Conservation (phyloP, 805 yeast species). For the Candida awuae region DNA sequence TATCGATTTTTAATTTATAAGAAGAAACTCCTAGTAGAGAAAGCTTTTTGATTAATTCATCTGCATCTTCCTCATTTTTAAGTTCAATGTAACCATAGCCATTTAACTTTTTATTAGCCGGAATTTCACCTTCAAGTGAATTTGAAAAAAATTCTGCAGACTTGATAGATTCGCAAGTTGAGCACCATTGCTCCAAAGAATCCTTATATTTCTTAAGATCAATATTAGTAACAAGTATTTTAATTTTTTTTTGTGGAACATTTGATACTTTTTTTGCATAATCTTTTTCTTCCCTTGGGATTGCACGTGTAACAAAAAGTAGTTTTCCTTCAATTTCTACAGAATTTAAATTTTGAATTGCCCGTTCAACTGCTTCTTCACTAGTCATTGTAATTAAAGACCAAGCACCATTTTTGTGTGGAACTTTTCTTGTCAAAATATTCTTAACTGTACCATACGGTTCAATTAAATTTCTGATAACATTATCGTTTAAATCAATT, state of each 20-base stretch:
- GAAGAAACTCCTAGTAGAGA: conserved; percentile 20
- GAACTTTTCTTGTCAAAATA: conserved; percentile 23
- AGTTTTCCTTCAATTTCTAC: conserved; percentile 25
- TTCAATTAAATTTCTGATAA: conserved; percentile 21
- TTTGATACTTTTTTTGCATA: conserved; percentile 17
- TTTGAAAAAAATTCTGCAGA: conserved; percentile 24
- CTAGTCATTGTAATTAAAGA: conserved; percentile 26
- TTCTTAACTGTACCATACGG: conserved; percentile 27
- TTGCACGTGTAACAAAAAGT: conserved; percentile 27
- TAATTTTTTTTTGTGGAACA: conserved; percentile 18
- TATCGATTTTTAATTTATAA: conserved; percentile 25
- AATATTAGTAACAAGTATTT: conserved; percentile 23
- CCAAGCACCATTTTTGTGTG: conserved; percentile 26
- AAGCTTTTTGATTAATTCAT: conserved; percentile 18
- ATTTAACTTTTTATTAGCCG: conserved; percentile 9
- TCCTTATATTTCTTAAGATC: conserved; percentile 18
- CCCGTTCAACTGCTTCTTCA: conserved; percentile 21
- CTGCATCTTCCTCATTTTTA: conserved; percentile 20
- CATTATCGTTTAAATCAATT: conserved; percentile 18
- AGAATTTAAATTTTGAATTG: conserved; percentile 21
- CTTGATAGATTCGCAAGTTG: conserved; percentile 19
- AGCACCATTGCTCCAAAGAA: conserved; percentile 23
- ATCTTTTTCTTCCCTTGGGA: conserved; percentile 27
- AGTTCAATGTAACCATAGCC: conserved; percentile 29
- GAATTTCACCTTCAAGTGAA: conserved; percentile 10